Evolutionary conservation across 2,329 filamentous ascomycete genomes (phyloP), one percentile per base, ranked within the genome.

Genomic region (Fonsecaea erecta): DNA sequence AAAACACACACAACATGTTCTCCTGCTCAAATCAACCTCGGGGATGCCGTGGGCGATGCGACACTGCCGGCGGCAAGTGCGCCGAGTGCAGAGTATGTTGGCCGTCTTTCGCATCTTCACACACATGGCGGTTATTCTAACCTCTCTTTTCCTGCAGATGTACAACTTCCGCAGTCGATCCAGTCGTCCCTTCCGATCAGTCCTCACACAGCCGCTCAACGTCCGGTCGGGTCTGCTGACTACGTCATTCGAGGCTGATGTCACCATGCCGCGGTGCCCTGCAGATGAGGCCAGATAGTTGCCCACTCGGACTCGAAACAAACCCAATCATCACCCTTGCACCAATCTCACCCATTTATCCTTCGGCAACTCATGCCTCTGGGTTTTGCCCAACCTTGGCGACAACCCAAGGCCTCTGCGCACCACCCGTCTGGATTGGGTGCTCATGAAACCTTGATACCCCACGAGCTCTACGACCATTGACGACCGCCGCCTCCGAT

Each of bases 1-100:
- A 60, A n/a, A 46, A n/a, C n/a, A n/a, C n/a, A n/a, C 12, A 28
- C 62, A 75, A 51, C 61, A 82, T 82, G 80, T 81, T 77, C 74
- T 82, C 80, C 32, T 82, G 80, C 74, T 75, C 75, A 63, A 82
- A 82, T 69, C 80, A 81, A 63, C 78, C 79, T 62, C 79, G 80
- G 57, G 80, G 80, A 53, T 82, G 80, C 74, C 79, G 80, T 63
- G 79, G 80, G 66, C 79, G 80, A 64, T 78, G 76, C 65, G 81
- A 81, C 69, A 73, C 74, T 40, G 70, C 74, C 56, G 79, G 79
- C 55, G 76, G 74, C 35, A 81, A 79, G 71, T 82, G 80, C 71
- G 67, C 74, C 37, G 79, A 81, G 69, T 82, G 80, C 67, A 73
- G 77, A 67, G 80, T 82, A 77, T 66, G 79, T 78, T 51, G 12